These are phyloP conservation scores for Melastoma malabathricum DNA, from an alignment of 345 rosid species.

Conservation along the genomic window DNA sequence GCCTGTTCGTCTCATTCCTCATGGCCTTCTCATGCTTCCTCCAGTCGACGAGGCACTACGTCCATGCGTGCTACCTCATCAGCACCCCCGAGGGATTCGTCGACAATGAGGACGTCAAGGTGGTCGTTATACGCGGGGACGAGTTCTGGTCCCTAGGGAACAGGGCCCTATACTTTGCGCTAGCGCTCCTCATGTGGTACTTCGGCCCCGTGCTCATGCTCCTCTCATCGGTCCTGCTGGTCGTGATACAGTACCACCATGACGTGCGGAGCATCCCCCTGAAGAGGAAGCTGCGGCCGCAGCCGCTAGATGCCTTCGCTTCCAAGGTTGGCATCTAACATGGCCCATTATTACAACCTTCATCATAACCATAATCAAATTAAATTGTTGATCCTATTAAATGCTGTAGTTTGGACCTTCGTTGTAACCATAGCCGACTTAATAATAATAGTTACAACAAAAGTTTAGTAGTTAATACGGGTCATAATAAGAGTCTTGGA, in stretches of 20 bases:
- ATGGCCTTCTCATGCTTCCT: slow-evolving; percentile 60
- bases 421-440: too few species aligned
- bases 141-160: slow-evolving; percentile 77
- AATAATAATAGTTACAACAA: too few species aligned
- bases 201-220: slow-evolving; percentile 83
- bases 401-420: too few species aligned
- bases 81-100: slow-evolving; percentile 30
- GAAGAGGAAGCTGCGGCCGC: not conserved
- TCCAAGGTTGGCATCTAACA: too few species aligned
- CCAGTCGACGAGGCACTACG: slow-evolving; percentile 42
- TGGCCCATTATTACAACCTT: too few species aligned
- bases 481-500: too few species aligned
- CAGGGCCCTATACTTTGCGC: slow-evolving; percentile 61
- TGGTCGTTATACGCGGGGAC: slow-evolving; percentile 43
- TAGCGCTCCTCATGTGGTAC: slow-evolving; percentile 54
- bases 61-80: slow-evolving; percentile 56
- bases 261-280: slow-evolving; percentile 11
- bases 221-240: slow-evolving; percentile 39
- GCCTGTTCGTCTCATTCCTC: slow-evolving; percentile 49
- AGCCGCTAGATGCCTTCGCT: not conserved
- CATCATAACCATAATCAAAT: too few species aligned
- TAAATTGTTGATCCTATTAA: too few species aligned
- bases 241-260: slow-evolving; percentile 26
- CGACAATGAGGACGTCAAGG: slow-evolving; percentile 23
- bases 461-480: too few species aligned